These are phyloP conservation scores for Polygonum aviculare DNA, from an alignment of 148 eudicot species.

Conservation along the genomic window DNA sequence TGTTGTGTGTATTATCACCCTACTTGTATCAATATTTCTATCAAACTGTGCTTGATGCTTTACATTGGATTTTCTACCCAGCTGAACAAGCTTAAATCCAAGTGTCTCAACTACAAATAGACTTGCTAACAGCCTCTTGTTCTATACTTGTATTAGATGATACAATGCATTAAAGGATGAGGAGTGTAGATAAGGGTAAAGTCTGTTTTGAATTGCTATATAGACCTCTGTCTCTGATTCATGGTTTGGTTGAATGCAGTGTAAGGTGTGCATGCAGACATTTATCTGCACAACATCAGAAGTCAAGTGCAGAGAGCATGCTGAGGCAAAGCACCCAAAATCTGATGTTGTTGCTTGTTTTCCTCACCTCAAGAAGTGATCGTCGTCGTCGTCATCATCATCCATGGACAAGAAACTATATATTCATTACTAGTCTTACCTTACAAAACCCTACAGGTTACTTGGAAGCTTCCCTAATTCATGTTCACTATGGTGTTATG, in stretches of 20 bases:
- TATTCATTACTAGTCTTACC: background rate
- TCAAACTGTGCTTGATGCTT: background rate
- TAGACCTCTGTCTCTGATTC: background rate
- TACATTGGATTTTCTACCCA: background rate
- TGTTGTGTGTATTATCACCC: background rate
- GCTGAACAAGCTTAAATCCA: background rate
- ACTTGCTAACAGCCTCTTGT: background rate
- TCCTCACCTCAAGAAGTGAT: slow-evolving; percentile 76
- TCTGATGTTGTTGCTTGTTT: slow-evolving; percentile 54
- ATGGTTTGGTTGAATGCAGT: slow-evolving; percentile 35
- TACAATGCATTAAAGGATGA: background rate
- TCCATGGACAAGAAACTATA: background rate
- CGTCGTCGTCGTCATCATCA: no score
- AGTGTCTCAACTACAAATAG: background rate
- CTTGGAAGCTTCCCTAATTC: background rate
- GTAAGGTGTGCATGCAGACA: slow-evolving; percentile 98
- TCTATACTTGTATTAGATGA: background rate
- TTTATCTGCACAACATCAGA: slow-evolving; percentile 90
- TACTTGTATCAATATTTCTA: background rate
- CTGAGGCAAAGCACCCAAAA: slow-evolving; percentile 91
- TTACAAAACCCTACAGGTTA: background rate
- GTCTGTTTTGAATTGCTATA: background rate
- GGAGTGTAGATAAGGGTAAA: background rate
- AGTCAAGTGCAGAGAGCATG: slow-evolving; percentile 90
- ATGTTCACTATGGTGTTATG: background rate